phyloP scores from a whole-genome alignment of 495 filamentous ascomycete genomes.

The Aspergillus homomorphus region DNA sequence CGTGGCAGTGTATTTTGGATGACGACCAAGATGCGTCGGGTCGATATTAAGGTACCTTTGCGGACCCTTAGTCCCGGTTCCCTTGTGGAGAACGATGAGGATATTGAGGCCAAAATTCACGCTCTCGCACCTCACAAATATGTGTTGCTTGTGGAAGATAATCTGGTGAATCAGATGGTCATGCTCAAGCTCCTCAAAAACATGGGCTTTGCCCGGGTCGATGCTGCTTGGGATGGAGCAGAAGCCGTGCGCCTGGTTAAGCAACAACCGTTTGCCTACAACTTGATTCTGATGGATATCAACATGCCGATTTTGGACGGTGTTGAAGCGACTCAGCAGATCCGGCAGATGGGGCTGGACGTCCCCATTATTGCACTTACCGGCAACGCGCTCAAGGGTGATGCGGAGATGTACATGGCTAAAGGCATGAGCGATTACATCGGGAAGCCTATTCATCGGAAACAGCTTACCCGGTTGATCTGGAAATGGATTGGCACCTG shows the following conservation, averaged over 20 bases:
- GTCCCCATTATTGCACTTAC: constrained; percentile 64
- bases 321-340: constrained; percentile 58
- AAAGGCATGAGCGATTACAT: constrained; percentile 64
- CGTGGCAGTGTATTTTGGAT: constrained; percentile 61
- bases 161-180: constrained; percentile 61
- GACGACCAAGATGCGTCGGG: constrained; percentile 47
- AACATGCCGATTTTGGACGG: constrained; percentile 74
- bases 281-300: constrained; percentile 60
- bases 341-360: constrained; percentile 50
- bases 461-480: constrained; percentile 33
- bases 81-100: not conserved
- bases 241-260: constrained; percentile 54
- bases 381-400: constrained; percentile 60
- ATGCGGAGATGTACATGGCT: constrained; percentile 54
- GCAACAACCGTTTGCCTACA: constrained; percentile 48
- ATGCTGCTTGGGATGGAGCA: constrained; percentile 53
- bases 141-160: constrained; percentile 58
- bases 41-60: not conserved
- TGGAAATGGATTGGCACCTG: constrained; percentile 40
- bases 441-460: constrained; percentile 56
- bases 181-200: constrained; percentile 56
- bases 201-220: constrained; percentile 52
- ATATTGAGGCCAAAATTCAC: constrained; percentile 22
- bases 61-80: not conserved
- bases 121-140: constrained; percentile 43